These are phyloP conservation scores for Vitis hybrid DNA, from an alignment of 177 flowering plant species.

Conservation along the genomic window DNA sequence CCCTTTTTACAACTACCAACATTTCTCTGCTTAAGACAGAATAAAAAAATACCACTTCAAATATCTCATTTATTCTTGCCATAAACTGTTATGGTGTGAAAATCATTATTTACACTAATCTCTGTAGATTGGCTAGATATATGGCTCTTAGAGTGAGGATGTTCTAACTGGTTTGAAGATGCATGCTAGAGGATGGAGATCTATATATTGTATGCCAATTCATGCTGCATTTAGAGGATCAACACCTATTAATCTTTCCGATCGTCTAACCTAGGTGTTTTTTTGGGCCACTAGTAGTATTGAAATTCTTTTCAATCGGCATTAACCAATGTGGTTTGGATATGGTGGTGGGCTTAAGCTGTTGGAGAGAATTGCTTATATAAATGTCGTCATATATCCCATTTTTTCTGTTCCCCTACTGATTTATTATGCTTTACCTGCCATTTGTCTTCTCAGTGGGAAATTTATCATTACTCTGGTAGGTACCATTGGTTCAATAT, in stretches of 20 bases:
- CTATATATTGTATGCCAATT: slow-evolving; percentile 22
- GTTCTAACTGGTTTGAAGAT: slow-evolving; percentile 21
- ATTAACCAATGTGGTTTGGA: slow-evolving; percentile 31
- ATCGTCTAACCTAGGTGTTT: slow-evolving; percentile 21
- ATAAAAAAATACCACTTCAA: too few species aligned
- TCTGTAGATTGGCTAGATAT: slow-evolving; percentile 17
- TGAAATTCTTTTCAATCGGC: slow-evolving; percentile 30
- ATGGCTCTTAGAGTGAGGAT: slow-evolving; percentile 16
- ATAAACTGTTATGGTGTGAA: too few species aligned
- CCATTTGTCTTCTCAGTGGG: slow-evolving; percentile 15
- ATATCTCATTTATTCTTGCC: too few species aligned
- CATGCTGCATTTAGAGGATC: slow-evolving; percentile 21
- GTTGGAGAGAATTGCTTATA: slow-evolving; percentile 27
- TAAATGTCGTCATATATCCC: slow-evolving; percentile 20
- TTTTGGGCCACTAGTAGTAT: slow-evolving; percentile 19
- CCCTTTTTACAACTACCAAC: too few species aligned
- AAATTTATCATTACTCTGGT: slow-evolving; percentile 20
- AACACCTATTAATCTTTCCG: slow-evolving; percentile 23
- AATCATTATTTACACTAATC: not conserved
- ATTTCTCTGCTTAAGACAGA: too few species aligned
- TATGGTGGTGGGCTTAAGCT: slow-evolving; percentile 24
- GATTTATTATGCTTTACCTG: slow-evolving; percentile 15
- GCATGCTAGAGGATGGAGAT: slow-evolving; percentile 25
- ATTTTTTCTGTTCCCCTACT: slow-evolving; percentile 18
- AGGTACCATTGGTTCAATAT: not conserved